A percentile compares a stretch with the other conserved stretches of the same genome.
Conservation (phyloP, 192 early-diverging fungal genomes). For the Paraglomus brasilianum region DNA sequence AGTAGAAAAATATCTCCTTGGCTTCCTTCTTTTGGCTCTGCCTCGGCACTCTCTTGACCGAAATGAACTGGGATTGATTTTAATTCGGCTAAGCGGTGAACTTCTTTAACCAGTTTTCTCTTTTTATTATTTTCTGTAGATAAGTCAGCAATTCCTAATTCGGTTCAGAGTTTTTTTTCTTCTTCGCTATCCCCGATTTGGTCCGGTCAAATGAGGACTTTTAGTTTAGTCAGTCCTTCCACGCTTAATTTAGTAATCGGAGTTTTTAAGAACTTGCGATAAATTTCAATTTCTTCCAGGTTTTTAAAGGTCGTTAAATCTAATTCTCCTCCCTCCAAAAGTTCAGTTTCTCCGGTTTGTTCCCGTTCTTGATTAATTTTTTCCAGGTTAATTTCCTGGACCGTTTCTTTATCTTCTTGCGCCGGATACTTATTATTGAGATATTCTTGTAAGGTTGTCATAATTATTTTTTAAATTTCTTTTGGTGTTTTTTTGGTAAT, state of each 20-base stretch:
- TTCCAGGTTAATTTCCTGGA: not conserved
- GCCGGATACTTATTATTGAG: not conserved
- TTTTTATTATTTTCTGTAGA: not conserved
- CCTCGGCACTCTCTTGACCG: too few species aligned
- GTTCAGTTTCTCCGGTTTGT: not conserved
- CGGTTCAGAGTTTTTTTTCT: slow-evolving; percentile 7
- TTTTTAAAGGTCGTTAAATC: not conserved
- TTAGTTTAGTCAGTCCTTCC: slow-evolving; percentile 5
- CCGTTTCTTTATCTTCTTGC: not conserved
- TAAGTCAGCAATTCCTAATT: slow-evolving; percentile 21
- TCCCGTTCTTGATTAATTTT: not conserved
- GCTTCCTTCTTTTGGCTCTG: not conserved
- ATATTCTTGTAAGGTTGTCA: slow-evolving; percentile 7
- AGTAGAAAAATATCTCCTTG: not conserved
- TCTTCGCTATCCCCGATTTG: not conserved
- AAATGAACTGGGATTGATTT: not conserved
- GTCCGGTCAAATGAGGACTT: not conserved
- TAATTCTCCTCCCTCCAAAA: slow-evolving; percentile 10
- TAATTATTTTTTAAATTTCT: too few species aligned
- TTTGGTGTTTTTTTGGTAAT: not conserved
- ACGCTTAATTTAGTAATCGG: slow-evolving; percentile 4
- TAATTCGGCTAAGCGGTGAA: slow-evolving; percentile 2
- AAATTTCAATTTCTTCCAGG: not conserved
- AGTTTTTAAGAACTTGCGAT: slow-evolving; percentile 6
- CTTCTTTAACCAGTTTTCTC: slow-evolving; percentile 4